Percentiles rank a stretch among this genome's conserved stretches.
Evolutionary conservation across 257 asterid species (phyloP).

Genomic region (Solanum chiquidenum): DNA sequence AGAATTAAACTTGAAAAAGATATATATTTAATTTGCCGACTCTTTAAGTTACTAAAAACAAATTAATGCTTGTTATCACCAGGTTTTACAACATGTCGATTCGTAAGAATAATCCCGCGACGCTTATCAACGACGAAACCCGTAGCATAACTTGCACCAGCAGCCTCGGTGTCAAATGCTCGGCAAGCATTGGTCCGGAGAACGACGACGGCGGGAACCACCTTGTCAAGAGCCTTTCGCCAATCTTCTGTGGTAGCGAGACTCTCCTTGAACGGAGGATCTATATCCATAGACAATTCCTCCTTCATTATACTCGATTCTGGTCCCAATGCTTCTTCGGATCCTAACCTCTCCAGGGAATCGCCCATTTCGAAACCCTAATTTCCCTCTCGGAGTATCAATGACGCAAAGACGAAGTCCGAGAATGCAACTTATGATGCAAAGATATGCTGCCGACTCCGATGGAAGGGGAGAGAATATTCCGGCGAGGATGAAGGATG

Average conservation of each 20-base stretch:
- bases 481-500: background rate
- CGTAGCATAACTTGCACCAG: constrained; percentile 89
- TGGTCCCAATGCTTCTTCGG: constrained; percentile 59
- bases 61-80: constrained; percentile 21
- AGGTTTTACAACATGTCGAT: constrained; percentile 93
- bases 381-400: background rate
- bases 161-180: constrained; percentile 87
- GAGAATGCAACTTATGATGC: background rate
- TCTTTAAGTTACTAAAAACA: background rate
- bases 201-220: constrained; percentile 94
- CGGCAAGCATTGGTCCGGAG: constrained; percentile 93
- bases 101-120: constrained; percentile 91
- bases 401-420: background rate
- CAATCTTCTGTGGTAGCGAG: constrained; percentile 82
- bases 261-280: constrained; percentile 66
- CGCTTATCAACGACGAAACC: constrained; percentile 86
- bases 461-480: background rate
- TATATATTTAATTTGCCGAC: background rate
- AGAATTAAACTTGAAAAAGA: background rate
- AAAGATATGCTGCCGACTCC: background rate
- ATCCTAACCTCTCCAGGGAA: background rate
- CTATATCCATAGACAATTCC: constrained; percentile 81
- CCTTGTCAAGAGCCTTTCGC: constrained; percentile 76
- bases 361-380: background rate
- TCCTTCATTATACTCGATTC: constrained; percentile 76